Percentiles rank a stretch among this genome's conserved stretches.
phyloP scores from a whole-genome alignment of 352 stramenopile species.

The Phytophthora ramorum region DNA sequence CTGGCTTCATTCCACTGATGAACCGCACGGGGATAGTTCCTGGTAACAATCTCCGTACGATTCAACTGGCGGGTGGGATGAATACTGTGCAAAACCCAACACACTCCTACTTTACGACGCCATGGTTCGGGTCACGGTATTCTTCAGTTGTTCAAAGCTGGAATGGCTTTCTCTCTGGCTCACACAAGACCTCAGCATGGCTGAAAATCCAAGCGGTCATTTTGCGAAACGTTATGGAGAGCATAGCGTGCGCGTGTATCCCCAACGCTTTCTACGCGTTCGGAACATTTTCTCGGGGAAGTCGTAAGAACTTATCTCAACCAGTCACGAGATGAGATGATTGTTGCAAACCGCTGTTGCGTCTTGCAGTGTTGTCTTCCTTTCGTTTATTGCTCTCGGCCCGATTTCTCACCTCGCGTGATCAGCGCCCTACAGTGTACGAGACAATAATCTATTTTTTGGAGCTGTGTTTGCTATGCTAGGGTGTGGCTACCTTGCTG shows the following conservation, averaged over 20 bases:
- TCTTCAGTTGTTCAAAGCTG: neutral
- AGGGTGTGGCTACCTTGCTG: neutral
- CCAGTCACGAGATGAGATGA: slow-evolving; percentile 12
- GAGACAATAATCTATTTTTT: neutral
- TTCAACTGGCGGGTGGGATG: neutral
- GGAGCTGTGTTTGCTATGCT: neutral
- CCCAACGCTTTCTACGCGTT: slow-evolving; percentile 5
- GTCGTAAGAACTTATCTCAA: slow-evolving; percentile 1
- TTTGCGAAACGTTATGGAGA: slow-evolving; percentile 11
- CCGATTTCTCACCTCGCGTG: slow-evolving; percentile 1
- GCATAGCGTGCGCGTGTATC: slow-evolving; percentile 15
- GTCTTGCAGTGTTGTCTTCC: slow-evolving; percentile 5
- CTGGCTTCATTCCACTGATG: neutral
- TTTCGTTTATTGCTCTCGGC: slow-evolving; percentile 13
- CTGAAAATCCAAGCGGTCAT: slow-evolving; percentile 8
- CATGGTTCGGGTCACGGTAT: neutral
- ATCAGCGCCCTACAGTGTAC: slow-evolving; percentile 5
- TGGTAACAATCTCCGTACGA: neutral
- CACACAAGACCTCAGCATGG: neutral
- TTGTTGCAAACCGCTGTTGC: slow-evolving; percentile 14
- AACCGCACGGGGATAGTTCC: neutral
- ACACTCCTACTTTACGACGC: neutral
- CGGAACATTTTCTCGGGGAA: slow-evolving; percentile 25
- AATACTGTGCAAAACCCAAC: neutral
- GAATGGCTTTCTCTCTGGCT: neutral